A percentile compares a stretch with the other conserved stretches of the same genome.
These are phyloP conservation scores for Neospora caninum DNA, from an alignment of 169 alveolate genomes.

Conservation along the genomic window DNA sequence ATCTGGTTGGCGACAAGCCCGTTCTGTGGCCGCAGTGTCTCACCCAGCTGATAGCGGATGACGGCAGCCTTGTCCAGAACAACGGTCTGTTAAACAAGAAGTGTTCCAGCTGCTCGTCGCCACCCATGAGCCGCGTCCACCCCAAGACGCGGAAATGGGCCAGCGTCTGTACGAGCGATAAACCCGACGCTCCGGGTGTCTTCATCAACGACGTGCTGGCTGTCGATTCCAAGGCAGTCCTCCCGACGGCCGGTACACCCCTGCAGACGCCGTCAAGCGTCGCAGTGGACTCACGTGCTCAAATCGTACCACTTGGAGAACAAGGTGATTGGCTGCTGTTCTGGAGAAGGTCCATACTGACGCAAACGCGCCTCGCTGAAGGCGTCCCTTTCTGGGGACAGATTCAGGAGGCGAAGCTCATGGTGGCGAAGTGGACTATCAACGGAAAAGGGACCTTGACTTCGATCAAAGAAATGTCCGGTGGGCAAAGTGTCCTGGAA, in stretches of 20 bases:
- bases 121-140: slow-evolving; percentile 23
- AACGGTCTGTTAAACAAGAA: slow-evolving; percentile 10
- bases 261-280: neutral
- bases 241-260: neutral
- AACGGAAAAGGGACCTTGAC: neutral
- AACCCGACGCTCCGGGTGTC: slow-evolving; percentile 19
- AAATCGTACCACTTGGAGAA: neutral
- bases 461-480: neutral
- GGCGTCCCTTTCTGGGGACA: neutral
- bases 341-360: neutral
- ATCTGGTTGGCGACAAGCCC: neutral
- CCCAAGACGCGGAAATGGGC: slow-evolving; percentile 10
- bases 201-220: slow-evolving; percentile 19
- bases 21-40: slow-evolving; percentile 14
- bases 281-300: neutral
- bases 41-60: neutral
- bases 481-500: neutral
- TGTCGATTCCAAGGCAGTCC: neutral
- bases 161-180: slow-evolving; percentile 13
- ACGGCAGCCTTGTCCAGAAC: neutral
- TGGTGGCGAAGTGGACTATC: neutral
- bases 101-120: slow-evolving; percentile 23
- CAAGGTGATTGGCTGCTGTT: slow-evolving; percentile 35
- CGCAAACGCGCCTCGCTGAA: neutral
- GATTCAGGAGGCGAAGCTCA: neutral